These are phyloP conservation scores for Alternaria consortialis DNA, from an alignment of 2,329 filamentous ascomycete species.

Conservation along the genomic window DNA sequence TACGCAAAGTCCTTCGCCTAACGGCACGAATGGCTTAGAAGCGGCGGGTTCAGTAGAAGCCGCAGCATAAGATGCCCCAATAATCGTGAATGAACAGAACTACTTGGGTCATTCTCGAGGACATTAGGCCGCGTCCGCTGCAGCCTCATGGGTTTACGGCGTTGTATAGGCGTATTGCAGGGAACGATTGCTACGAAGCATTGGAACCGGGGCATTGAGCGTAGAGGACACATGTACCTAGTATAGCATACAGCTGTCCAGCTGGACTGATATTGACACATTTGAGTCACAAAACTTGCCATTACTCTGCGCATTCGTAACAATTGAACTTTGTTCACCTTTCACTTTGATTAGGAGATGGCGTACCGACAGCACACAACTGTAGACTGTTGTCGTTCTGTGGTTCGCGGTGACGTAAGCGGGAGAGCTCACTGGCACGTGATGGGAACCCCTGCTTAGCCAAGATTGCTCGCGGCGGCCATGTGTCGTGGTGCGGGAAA, in stretches of 20 bases:
- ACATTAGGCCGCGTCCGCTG: neutral
- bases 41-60: conserved; percentile 29
- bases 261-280: conserved; percentile 7
- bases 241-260: conserved; percentile 23
- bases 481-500: conserved; percentile 32
- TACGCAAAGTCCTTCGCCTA: conserved; percentile 57
- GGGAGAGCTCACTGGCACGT: conserved; percentile 11
- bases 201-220: conserved; percentile 26
- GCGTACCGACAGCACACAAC: neutral
- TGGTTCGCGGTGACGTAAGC: conserved; percentile 22
- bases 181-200: conserved; percentile 25
- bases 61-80: conserved; percentile 17
- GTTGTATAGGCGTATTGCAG: conserved; percentile 28
- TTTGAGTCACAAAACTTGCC: neutral
- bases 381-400: neutral
- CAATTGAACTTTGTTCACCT: neutral
- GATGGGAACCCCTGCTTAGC: conserved; percentile 20
- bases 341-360: neutral
- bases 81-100: neutral
- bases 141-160: conserved; percentile 7
- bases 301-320: neutral
- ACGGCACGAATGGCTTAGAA: conserved; percentile 35
- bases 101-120: neutral
- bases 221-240: conserved; percentile 31
- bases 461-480: conserved; percentile 32